These are phyloP conservation scores for Phascolomyces articulosus DNA, from an alignment of 371 early-diverging fungal species.

Conservation along the genomic window DNA sequence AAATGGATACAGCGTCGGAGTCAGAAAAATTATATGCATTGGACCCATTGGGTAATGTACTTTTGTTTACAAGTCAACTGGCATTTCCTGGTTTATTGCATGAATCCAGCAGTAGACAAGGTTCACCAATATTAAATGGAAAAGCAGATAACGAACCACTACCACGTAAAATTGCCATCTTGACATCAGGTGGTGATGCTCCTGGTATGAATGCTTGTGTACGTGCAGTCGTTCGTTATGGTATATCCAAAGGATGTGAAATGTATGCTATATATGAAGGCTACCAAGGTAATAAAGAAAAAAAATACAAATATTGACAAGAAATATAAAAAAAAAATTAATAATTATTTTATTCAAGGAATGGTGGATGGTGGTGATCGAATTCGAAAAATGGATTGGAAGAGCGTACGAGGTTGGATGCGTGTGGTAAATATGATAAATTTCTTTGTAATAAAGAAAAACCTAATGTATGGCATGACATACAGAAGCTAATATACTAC, in stretches of 20 bases:
- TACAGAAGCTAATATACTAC: background rate
- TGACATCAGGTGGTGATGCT: constrained; percentile 99
- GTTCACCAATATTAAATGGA: background rate
- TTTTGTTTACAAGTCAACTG: constrained; percentile 68
- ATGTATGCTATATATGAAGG: constrained; percentile 96
- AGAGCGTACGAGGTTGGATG: constrained; percentile 88
- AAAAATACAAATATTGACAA: too few species aligned
- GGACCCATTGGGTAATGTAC: constrained; percentile 80
- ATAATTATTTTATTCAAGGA: constrained; percentile 42
- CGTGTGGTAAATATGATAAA: constrained; percentile 60
- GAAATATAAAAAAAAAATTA: background rate
- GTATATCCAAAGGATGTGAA: constrained; percentile 82
- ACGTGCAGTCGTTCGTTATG: constrained; percentile 90
- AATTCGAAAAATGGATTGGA: constrained; percentile 91
- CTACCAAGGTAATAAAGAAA: constrained; percentile 94
- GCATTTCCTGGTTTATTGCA: constrained; percentile 9
- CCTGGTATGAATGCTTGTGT: constrained; percentile 99
- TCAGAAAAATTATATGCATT: constrained; percentile 48
- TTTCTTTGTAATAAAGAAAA: background rate
- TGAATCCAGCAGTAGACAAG: background rate
- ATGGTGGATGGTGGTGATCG: constrained; percentile 91
- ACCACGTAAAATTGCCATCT: constrained; percentile 75
- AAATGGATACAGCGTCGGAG: constrained; percentile 9
- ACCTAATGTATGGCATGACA: background rate
- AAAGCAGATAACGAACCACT: too few species aligned